A percentile compares a stretch with the other conserved stretches of the same genome.
Conservation (phyloP, 495 filamentous ascomycete species). For the Pyrenopolyporus hunteri region DNA sequence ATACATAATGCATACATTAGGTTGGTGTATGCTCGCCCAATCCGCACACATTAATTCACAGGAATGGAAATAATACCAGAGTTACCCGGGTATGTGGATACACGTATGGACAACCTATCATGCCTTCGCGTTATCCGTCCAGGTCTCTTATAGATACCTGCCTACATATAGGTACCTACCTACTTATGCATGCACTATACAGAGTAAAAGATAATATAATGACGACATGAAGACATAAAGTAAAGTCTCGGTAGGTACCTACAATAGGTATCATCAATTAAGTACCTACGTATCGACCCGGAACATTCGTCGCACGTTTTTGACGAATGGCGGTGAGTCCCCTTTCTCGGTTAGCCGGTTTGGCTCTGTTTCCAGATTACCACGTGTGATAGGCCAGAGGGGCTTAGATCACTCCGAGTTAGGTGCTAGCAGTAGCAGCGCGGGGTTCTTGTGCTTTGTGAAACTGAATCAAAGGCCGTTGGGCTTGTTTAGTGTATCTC, state of each 20-base stretch:
- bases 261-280: background rate
- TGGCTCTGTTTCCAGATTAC: conserved; percentile 15
- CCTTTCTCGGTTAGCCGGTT: background rate
- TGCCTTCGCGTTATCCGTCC: too few relatives aligned
- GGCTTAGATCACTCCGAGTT: conserved; percentile 9
- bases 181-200: background rate
- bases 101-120: too few relatives aligned
- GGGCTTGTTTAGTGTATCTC: too few relatives aligned
- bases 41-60: too few relatives aligned
- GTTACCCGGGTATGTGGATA: too few relatives aligned
- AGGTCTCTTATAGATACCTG: too few relatives aligned
- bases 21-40: too few relatives aligned
- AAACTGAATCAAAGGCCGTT: background rate
- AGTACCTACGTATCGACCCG: background rate
- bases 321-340: conserved; percentile 21
- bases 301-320: background rate
- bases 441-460: background rate
- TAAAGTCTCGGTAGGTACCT: too few relatives aligned
- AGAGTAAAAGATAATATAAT: background rate
- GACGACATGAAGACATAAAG: background rate
- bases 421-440: background rate
- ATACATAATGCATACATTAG: too few relatives aligned
- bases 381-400: conserved; percentile 28
- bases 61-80: too few relatives aligned
- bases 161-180: too few relatives aligned